phyloP scores from a whole-genome alignment of 345 rosid genomes.

The Camelina laxa region DNA sequence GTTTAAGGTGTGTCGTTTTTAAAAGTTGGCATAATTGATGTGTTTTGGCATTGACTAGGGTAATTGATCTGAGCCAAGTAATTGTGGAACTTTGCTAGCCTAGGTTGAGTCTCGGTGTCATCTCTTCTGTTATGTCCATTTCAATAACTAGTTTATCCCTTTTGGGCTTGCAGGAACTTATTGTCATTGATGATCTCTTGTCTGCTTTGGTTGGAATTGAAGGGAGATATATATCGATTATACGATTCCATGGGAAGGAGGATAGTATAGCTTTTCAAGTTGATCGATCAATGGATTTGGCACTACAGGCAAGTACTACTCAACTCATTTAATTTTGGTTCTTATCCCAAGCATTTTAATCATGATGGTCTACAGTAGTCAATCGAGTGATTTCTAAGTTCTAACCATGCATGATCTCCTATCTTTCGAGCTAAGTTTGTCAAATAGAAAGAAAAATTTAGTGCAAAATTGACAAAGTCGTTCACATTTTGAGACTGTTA shows the following conservation, averaged over 20 bases:
- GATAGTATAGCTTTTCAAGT: slow-evolving; percentile 68
- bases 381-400: slow-evolving; percentile 1
- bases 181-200: slow-evolving; percentile 88
- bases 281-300: slow-evolving; percentile 92
- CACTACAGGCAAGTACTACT: slow-evolving; percentile 69
- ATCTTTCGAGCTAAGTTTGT: not conserved
- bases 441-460: not conserved
- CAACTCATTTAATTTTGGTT: not conserved
- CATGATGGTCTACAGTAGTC: slow-evolving; percentile 9
- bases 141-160: not conserved
- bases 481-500: slow-evolving; percentile 11
- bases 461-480: not conserved
- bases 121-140: slow-evolving; percentile 18
- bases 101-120: slow-evolving; percentile 17
- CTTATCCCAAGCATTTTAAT: not conserved
- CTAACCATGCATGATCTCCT: slow-evolving; percentile 8
- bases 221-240: slow-evolving; percentile 86
- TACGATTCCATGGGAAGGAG: slow-evolving; percentile 63
- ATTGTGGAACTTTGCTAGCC: not conserved
- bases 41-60: slow-evolving; percentile 20
- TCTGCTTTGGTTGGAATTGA: slow-evolving; percentile 94
- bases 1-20: slow-evolving; percentile 19
- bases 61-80: slow-evolving; percentile 4
- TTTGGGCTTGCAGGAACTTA: slow-evolving; percentile 70
- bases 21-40: slow-evolving; percentile 14